phyloP scores from a whole-genome alignment of 768 basidiomycete species.

The Hericium rajendrae region DNA sequence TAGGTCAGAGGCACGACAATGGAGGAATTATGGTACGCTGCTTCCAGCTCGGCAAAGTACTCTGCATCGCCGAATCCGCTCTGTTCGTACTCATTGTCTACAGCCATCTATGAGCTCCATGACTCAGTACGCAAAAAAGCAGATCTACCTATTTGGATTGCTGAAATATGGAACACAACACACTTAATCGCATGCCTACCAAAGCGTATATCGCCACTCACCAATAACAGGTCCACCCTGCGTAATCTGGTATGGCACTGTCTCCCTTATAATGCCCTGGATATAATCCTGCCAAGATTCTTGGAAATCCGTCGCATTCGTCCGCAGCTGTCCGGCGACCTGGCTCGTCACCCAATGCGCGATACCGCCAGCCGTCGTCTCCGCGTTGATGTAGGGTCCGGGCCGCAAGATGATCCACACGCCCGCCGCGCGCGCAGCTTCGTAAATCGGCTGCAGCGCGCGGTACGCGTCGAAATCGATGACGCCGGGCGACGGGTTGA shows the following conservation, averaged over 20 bases:
- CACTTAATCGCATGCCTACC: background rate
- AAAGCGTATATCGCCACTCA: slow-evolving; percentile 18
- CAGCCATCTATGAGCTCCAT: background rate
- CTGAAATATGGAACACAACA: slow-evolving; percentile 18
- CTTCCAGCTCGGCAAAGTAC: slow-evolving; percentile 58
- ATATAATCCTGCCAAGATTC: slow-evolving; percentile 69
- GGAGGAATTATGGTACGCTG: slow-evolving; percentile 39
- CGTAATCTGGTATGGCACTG: slow-evolving; percentile 57
- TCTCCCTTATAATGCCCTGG: slow-evolving; percentile 49
- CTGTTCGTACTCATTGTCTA: slow-evolving; percentile 73
- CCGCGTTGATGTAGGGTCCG: slow-evolving; percentile 70
- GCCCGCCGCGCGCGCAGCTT: slow-evolving; percentile 64
- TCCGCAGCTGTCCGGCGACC: slow-evolving; percentile 59
- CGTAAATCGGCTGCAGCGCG: slow-evolving; percentile 58
- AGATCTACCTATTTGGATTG: slow-evolving; percentile 44
- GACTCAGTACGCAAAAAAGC: background rate
- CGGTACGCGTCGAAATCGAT: slow-evolving; percentile 68
- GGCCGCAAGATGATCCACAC: slow-evolving; percentile 76
- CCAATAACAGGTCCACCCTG: slow-evolving; percentile 70
- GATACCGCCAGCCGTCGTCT: slow-evolving; percentile 71
- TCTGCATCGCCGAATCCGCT: slow-evolving; percentile 29
- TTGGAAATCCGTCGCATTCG: slow-evolving; percentile 61
- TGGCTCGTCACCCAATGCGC: slow-evolving; percentile 62
- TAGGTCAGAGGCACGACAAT: slow-evolving; percentile 68
- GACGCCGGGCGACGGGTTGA: slow-evolving; percentile 65